phyloP scores from a whole-genome alignment of 768 basidiomycete species.

The Rhizopogon sp. region DNA sequence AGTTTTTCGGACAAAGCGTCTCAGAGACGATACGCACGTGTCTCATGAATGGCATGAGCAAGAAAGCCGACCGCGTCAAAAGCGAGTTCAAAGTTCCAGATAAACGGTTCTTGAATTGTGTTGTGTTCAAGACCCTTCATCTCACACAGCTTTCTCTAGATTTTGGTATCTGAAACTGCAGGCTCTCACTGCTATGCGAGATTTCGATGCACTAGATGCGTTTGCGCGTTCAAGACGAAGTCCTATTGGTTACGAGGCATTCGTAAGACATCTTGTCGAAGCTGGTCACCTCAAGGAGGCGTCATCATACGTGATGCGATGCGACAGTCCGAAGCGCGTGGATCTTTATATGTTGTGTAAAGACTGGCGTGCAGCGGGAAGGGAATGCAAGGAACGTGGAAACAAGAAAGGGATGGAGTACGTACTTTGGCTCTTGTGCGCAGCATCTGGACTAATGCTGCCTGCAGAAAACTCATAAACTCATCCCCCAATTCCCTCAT shows the following conservation, averaged over 20 bases:
- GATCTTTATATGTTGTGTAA: constrained; percentile 89
- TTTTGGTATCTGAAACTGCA: constrained; percentile 94
- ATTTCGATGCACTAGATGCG: constrained; percentile 82
- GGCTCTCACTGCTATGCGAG: constrained; percentile 69
- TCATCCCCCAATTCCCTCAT: constrained; percentile 80
- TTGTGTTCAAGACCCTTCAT: neutral
- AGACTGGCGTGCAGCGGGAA: constrained; percentile 86
- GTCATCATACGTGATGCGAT: constrained; percentile 69
- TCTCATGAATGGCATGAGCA: constrained; percentile 72
- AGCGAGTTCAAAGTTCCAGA: constrained; percentile 92
- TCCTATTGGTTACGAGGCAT: constrained; percentile 94
- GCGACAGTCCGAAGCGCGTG: constrained; percentile 76
- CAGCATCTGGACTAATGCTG: constrained; percentile 4
- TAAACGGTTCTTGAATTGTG: constrained; percentile 57
- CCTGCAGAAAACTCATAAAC: constrained; percentile 58
- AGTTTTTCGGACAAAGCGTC: constrained; percentile 79
- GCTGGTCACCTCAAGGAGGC: constrained; percentile 78
- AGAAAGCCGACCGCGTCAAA: constrained; percentile 85
- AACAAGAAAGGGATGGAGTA: constrained; percentile 85
- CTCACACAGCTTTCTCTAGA: constrained; percentile 32
- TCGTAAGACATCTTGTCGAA: constrained; percentile 73
- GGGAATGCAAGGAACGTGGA: constrained; percentile 83
- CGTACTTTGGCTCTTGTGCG: constrained; percentile 29
- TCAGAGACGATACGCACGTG: constrained; percentile 83
- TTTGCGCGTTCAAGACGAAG: constrained; percentile 87